Percentiles rank a stretch among this genome's conserved stretches.
These are phyloP conservation scores for Sporothrix dimorphospora DNA, from an alignment of 2,329 filamentous ascomycete genomes.

Conservation along the genomic window DNA sequence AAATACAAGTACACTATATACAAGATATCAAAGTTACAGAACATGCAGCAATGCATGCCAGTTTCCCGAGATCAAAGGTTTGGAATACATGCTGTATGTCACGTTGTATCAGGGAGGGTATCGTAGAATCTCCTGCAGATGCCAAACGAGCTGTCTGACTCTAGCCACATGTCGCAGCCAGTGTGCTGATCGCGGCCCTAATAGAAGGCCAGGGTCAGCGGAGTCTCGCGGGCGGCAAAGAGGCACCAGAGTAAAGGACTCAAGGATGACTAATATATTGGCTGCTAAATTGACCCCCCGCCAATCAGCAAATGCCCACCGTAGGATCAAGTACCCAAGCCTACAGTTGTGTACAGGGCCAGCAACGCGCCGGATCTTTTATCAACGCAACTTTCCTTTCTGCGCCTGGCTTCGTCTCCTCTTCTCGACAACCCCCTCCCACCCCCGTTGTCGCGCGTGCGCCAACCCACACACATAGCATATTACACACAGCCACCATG, in stretches of 20 bases:
- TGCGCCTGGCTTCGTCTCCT: background rate
- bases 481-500: constrained; percentile 34
- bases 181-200: background rate
- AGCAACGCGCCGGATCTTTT: background rate
- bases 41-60: background rate
- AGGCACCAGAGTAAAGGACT: no score
- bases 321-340: background rate
- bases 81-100: constrained; percentile 11
- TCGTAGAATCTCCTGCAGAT: constrained; percentile 10
- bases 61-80: background rate
- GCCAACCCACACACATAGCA: background rate
- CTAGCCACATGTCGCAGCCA: constrained; percentile 9
- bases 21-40: background rate
- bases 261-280: background rate
- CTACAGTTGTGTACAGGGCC: background rate
- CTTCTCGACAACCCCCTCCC: background rate
- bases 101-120: constrained; percentile 22
- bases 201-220: background rate
- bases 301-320: background rate
- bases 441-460: background rate
- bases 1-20: background rate
- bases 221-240: background rate
- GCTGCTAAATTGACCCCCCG: background rate
- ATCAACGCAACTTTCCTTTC: constrained; percentile 13
- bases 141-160: background rate